These are phyloP conservation scores for Puya raimondii DNA, from an alignment of 176 grass and related monocot genomes.

Conservation along the genomic window DNA sequence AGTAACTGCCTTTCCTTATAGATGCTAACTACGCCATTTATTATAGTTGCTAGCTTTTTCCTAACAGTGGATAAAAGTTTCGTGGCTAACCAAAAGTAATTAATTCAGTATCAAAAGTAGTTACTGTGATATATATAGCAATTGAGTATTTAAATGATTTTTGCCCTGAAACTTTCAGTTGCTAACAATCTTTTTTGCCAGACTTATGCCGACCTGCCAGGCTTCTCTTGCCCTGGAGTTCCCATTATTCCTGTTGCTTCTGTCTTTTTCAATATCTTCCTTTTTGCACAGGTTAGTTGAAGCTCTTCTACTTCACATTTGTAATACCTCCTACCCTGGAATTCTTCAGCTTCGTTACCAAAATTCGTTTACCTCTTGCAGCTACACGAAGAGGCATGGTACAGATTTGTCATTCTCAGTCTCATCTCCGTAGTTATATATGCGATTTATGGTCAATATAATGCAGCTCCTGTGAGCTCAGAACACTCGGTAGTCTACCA, in stretches of 20 bases:
- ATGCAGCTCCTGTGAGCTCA: constrained; percentile 34
- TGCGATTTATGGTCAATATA: constrained; percentile 76
- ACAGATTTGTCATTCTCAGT: constrained; percentile 83
- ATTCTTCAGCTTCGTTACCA: not conserved
- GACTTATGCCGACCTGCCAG: constrained; percentile 67
- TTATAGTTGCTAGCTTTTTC: constrained; percentile 4
- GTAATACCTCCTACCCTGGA: not conserved
- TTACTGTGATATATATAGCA: not conserved
- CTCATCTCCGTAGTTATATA: constrained; percentile 50
- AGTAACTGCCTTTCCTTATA: constrained; percentile 25
- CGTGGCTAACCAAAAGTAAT: too few species aligned
- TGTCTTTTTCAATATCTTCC: constrained; percentile 89
- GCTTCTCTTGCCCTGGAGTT: constrained; percentile 85
- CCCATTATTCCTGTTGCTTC: constrained; percentile 67
- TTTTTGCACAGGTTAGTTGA: constrained; percentile 68
- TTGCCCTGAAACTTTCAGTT: not conserved
- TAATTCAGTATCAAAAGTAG: too few species aligned
- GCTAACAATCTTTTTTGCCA: constrained; percentile 18
- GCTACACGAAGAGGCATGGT: constrained; percentile 97
- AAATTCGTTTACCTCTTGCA: constrained; percentile 14
- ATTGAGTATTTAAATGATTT: not conserved
- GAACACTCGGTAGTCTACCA: constrained; percentile 45
- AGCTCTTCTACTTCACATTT: constrained; percentile 1
- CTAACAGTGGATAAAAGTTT: constrained; percentile 6
- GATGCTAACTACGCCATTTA: not conserved